These are phyloP conservation scores for Ensete glaucum DNA, from an alignment of 176 grass and related monocot genomes.

Conservation along the genomic window DNA sequence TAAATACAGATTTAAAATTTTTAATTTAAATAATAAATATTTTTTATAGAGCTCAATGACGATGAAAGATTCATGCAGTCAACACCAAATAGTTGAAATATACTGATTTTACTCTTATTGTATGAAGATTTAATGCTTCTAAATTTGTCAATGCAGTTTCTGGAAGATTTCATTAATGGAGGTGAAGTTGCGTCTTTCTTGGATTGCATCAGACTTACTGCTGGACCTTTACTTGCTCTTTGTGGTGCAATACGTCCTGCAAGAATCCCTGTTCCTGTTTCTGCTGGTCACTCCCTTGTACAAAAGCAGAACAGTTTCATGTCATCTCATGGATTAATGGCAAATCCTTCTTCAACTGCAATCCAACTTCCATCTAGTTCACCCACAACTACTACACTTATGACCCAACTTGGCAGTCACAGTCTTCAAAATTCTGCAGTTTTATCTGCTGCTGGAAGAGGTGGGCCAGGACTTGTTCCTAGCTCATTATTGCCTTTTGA, in stretches of 20 bases:
- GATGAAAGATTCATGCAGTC: too few species aligned
- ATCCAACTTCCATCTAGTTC: constrained; percentile 37
- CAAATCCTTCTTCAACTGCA: constrained; percentile 57
- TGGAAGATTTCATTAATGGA: constrained; percentile 99
- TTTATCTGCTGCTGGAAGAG: constrained; percentile 71
- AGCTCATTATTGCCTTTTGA: constrained; percentile 97
- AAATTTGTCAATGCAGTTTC: constrained; percentile 49
- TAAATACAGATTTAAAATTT: too few species aligned
- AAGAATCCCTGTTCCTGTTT: constrained; percentile 84
- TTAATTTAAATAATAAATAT: too few species aligned
- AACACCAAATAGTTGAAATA: too few species aligned
- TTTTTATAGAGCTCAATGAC: too few species aligned
- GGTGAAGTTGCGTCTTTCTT: constrained; percentile 98
- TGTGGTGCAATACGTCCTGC: constrained; percentile 97
- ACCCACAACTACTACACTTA: constrained; percentile 25
- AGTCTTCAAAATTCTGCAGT: constrained; percentile 67
- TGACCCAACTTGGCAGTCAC: constrained; percentile 58
- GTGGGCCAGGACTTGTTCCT: constrained; percentile 91
- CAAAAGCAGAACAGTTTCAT: constrained; percentile 47
- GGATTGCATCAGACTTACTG: constrained; percentile 88
- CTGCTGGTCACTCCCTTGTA: constrained; percentile 40
- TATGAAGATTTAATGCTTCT: neutral
- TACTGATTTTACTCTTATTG: neutral
- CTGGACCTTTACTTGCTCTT: constrained; percentile 92
- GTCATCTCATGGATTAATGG: constrained; percentile 32